Percentiles rank a stretch among this genome's conserved stretches.
These are phyloP conservation scores for Apiosordaria backusii DNA, from an alignment of 495 filamentous ascomycete genomes.

Conservation along the genomic window DNA sequence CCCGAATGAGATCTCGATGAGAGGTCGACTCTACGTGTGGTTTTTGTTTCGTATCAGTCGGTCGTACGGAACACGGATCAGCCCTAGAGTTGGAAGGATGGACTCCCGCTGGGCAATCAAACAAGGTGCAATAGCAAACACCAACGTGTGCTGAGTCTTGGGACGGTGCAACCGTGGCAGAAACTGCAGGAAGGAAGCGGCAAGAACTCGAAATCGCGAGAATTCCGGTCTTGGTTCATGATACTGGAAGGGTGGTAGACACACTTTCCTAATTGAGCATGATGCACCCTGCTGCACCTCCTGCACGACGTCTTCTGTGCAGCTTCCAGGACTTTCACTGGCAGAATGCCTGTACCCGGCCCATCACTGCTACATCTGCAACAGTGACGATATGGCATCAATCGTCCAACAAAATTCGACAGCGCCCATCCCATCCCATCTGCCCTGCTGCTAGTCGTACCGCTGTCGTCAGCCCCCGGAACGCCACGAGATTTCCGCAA, in stretches of 20 bases:
- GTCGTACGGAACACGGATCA: neutral
- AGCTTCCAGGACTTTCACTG: neutral
- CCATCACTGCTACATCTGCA: neutral
- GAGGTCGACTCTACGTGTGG: neutral
- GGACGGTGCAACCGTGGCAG: too few relatives aligned
- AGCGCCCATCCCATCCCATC: neutral
- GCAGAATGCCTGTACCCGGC: neutral
- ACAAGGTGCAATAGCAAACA: too few relatives aligned
- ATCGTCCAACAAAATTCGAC: neutral
- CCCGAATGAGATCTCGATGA: neutral
- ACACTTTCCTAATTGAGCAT: neutral
- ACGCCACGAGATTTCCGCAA: neutral
- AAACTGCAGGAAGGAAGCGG: neutral
- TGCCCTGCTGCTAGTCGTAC: too few relatives aligned
- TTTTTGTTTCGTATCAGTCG: neutral
- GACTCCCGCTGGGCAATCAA: too few relatives aligned
- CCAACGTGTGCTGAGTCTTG: too few relatives aligned
- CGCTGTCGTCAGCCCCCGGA: neutral
- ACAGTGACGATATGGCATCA: constrained; percentile 2
- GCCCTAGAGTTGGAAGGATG: neutral
- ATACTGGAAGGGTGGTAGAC: neutral
- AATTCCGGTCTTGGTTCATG: neutral
- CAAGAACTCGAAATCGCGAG: neutral
- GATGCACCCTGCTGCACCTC: neutral
- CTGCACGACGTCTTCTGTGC: neutral